Percentiles rank a stretch among this genome's conserved stretches.
Conservation (phyloP, 2,329 filamentous ascomycete genomes). For the Thielaviopsis punctulata region DNA sequence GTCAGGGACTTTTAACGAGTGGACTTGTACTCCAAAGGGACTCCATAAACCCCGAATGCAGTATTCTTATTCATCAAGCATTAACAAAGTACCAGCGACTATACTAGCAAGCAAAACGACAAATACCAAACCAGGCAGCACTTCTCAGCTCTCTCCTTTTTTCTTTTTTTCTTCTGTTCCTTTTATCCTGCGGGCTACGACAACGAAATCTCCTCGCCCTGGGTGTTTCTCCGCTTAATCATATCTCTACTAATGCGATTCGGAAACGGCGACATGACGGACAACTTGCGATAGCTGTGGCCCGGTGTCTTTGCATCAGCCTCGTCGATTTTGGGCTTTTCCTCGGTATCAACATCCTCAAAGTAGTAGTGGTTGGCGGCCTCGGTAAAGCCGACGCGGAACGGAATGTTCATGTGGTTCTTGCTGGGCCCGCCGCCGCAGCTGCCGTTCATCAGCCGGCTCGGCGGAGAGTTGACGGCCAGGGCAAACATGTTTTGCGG, state of each 20-base stretch:
- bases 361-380: conserved; percentile 27
- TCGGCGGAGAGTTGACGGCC: conserved; percentile 42
- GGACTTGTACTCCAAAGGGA: too few relatives aligned
- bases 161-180: too few relatives aligned
- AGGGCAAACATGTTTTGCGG: conserved; percentile 58
- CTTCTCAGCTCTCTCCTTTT: neutral
- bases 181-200: too few relatives aligned
- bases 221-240: neutral
- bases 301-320: neutral
- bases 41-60: too few relatives aligned
- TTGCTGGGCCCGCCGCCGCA: conserved; percentile 23
- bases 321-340: neutral
- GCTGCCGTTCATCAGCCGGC: conserved; percentile 20
- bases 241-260: neutral
- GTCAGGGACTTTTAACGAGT: too few relatives aligned
- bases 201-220: too few relatives aligned
- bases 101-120: neutral
- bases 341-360: conserved; percentile 20
- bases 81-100: neutral
- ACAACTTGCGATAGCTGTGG: neutral
- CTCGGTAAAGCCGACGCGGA: conserved; percentile 24
- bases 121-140: neutral
- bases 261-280: neutral
- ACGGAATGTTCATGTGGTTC: conserved; percentile 24
- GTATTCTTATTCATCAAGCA: too few relatives aligned